Evolutionary conservation across 1,284 basidiomycete species (phyloP).

Genomic region (Ganoderma boninense): DNA sequence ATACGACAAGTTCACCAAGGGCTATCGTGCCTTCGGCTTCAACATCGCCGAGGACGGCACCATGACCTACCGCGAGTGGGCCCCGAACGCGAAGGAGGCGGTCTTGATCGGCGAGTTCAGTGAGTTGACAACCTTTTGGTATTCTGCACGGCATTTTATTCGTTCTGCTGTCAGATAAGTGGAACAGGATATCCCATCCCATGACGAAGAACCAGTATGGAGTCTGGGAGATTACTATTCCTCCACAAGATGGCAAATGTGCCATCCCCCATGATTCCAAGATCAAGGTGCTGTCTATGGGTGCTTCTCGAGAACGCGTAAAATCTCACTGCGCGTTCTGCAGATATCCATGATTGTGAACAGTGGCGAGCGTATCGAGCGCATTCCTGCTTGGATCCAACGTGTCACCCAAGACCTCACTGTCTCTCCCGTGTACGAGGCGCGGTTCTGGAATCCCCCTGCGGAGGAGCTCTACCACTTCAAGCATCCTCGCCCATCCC

Average conservation of each 20-base stretch:
- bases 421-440: constrained; percentile 94
- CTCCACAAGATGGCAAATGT: constrained; percentile 77
- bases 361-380: constrained; percentile 84
- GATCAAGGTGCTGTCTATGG: constrained; percentile 72
- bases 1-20: constrained; percentile 88
- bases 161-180: constrained; percentile 67
- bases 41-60: constrained; percentile 75
- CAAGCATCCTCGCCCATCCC: constrained; percentile 79
- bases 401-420: constrained; percentile 94
- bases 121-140: constrained; percentile 52
- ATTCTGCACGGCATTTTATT: constrained; percentile 5
- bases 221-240: constrained; percentile 90
- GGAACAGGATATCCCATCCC: constrained; percentile 86
- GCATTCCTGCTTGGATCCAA: constrained; percentile 92
- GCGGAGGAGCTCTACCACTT: constrained; percentile 77
- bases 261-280: constrained; percentile 96
- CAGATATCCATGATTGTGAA: constrained; percentile 89
- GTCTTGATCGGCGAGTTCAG: constrained; percentile 96
- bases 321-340: background rate
- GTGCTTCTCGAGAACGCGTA: background rate
- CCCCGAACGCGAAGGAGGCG: constrained; percentile 88
- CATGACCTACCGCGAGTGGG: constrained; percentile 95
- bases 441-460: constrained; percentile 98
- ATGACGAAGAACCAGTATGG: constrained; percentile 92
- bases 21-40: constrained; percentile 89